These are phyloP conservation scores for Mortierella sp. DNA, from an alignment of 371 early-diverging fungal genomes.

Conservation along the genomic window DNA sequence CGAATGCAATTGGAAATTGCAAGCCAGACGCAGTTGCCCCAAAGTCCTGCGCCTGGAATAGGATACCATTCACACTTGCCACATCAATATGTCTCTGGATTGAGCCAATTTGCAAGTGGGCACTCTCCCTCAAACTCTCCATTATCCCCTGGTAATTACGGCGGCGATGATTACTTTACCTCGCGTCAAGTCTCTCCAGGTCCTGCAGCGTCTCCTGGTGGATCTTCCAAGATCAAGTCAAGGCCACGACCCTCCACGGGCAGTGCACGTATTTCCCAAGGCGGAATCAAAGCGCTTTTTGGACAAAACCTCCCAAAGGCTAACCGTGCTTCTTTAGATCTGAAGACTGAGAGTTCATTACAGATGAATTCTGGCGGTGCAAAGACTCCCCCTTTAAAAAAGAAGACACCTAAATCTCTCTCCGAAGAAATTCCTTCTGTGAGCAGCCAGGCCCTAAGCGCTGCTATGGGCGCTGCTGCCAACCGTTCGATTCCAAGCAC, in stretches of 20 bases:
- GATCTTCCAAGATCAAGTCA: conserved; percentile 51
- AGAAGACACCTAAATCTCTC: conserved; percentile 11
- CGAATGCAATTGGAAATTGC: conserved; percentile 47
- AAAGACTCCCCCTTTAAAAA: conserved; percentile 17
- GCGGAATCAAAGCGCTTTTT: conserved; percentile 55
- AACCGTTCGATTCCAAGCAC: conserved; percentile 17
- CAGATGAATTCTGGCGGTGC: conserved; percentile 6
- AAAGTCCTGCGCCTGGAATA: conserved; percentile 33
- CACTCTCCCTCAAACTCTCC: conserved; percentile 43
- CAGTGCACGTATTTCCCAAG: conserved; percentile 32
- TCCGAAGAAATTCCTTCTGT: conserved; percentile 19
- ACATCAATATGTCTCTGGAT: conserved; percentile 28
- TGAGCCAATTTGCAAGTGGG: conserved; percentile 32
- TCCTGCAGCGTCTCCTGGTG: conserved; percentile 47
- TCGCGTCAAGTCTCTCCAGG: conserved; percentile 30
- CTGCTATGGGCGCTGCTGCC: conserved; percentile 11
- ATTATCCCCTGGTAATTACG: conserved; percentile 43
- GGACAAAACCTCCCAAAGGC: conserved; percentile 39
- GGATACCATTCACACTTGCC: conserved; percentile 12
- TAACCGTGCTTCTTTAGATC: conserved; percentile 40
- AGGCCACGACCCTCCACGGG: conserved; percentile 33
- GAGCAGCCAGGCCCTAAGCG: conserved; percentile 7
- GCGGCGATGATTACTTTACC: conserved; percentile 50
- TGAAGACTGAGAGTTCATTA: conserved; percentile 31
- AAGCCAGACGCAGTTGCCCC: conserved; percentile 39